Evolutionary conservation across 2,329 filamentous ascomycete species (phyloP).

Genomic region (Pseudogymnoascus sp.): DNA sequence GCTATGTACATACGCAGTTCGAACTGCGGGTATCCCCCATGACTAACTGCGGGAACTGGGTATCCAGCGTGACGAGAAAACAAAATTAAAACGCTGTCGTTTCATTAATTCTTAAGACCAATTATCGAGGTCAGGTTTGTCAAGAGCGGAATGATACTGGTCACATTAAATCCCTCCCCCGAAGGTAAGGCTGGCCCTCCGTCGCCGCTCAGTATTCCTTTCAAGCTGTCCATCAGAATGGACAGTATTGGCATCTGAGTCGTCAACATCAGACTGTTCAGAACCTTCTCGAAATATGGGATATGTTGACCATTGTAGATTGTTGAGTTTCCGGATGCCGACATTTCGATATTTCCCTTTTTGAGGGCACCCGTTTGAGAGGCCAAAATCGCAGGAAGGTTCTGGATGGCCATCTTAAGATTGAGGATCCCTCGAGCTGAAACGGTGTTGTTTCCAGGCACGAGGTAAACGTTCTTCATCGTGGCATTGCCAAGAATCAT

Average conservation of each 20-base stretch:
- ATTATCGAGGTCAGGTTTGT: not conserved
- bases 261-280: conserved; percentile 18
- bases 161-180: not conserved
- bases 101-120: not conserved
- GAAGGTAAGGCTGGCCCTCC: not conserved
- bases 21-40: not conserved
- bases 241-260: not conserved
- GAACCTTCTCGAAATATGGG: conserved; percentile 35
- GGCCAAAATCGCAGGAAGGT: conserved; percentile 33
- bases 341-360: conserved; percentile 35
- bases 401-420: conserved; percentile 34
- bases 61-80: not conserved
- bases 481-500: conserved; percentile 33
- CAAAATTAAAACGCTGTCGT: not conserved
- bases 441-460: conserved; percentile 36
- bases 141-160: not conserved
- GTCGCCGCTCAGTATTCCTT: not conserved
- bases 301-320: conserved; percentile 36
- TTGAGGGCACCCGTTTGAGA: conserved; percentile 31
- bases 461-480: conserved; percentile 33
- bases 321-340: conserved; percentile 35
- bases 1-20: not conserved
- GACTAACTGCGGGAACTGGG: not conserved
- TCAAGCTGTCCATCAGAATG: not conserved
- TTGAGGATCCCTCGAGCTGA: conserved; percentile 35